phyloP scores from a whole-genome alignment of 208 protist species.

The Trypanosoma cruzi region DNA sequence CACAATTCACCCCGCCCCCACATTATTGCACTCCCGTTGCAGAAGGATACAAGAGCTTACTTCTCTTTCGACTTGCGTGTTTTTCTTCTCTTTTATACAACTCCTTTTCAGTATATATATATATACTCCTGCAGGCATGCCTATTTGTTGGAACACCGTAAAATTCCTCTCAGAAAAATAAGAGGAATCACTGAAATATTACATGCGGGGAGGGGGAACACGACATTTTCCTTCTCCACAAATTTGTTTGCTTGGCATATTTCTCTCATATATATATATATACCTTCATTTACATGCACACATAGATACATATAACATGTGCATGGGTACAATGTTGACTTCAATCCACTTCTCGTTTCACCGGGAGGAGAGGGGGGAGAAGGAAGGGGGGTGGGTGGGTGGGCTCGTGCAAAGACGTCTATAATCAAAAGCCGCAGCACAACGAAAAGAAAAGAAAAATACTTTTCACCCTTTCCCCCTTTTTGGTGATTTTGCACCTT shows the following conservation, averaged over 20 bases:
- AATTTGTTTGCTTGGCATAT: too few species aligned
- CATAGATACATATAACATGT: neutral
- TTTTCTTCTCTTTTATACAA: too few species aligned
- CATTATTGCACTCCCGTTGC: neutral
- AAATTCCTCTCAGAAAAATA: too few species aligned
- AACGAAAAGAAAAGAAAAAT: neutral
- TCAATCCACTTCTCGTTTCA: neutral
- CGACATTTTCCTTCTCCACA: too few species aligned
- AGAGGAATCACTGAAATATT: too few species aligned
- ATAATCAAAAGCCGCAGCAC: neutral
- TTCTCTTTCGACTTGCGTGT: neutral
- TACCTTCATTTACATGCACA: slow-evolving; percentile 19
- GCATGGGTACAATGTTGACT: neutral
- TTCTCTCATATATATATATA: slow-evolving; percentile 34
- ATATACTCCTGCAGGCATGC: slow-evolving; percentile 20
- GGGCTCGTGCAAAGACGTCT: neutral
- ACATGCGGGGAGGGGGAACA: too few species aligned
- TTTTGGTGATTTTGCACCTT: too few species aligned
- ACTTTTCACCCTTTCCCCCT: too few species aligned
- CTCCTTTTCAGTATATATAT: too few species aligned
- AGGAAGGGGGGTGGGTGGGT: too few species aligned
- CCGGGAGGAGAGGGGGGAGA: too few species aligned
- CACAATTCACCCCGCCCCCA: neutral
- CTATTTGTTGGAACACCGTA: too few species aligned
- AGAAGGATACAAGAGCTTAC: neutral